Evolutionary conservation across 2,329 filamentous ascomycete species (phyloP), one percentile per base, ranked within the genome.

Genomic region (Emydomyces testavorans): DNA sequence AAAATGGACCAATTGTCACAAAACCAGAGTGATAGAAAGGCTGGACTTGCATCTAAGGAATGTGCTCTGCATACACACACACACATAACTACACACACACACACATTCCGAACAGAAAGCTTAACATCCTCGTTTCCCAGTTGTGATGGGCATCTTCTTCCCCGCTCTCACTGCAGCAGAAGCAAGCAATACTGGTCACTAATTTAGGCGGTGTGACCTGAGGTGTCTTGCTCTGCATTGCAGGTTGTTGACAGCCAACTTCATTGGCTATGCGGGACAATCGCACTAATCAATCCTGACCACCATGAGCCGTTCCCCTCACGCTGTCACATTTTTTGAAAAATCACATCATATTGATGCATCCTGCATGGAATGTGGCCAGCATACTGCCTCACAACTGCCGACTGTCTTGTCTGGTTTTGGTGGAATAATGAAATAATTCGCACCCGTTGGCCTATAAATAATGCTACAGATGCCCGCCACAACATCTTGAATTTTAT

Each of bases 231-330:
- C 15, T 10, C 13, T 45, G n/a, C n/a, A n/a, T 10, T 16, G 31
- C 3, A 20, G 31, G 31, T n/a, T 31, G 15, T 18, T 18, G 20
- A 18, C 3, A 45, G 6, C n/a, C 42, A 26, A 16, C 21, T n/a
- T 29, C 32, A 45, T 45, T 45, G 31, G 42, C n/a, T 20, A n/a
- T 20, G 6, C n/a, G 16, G 41, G 13, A 5, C 26, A 34, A 15
- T 6, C 24, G 8, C 10, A n/a, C 31, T 36, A 32, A 16, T 29
- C 18, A 43, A 23, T 21, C 3, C 29, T 23, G 18, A 15, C 26
- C 24, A 23, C 40, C 23, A 23, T 15, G 35, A 40, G 35, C 45
- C 45, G 35, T 39, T 47, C 45, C 45, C 45, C 45, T 45, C 42
- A 40, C 28, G 20, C 18, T 37, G 23, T 45, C 42, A 45, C 42